phyloP scores from a whole-genome alignment of 805 yeast species.

The Metschnikowia corniflorae region DNA sequence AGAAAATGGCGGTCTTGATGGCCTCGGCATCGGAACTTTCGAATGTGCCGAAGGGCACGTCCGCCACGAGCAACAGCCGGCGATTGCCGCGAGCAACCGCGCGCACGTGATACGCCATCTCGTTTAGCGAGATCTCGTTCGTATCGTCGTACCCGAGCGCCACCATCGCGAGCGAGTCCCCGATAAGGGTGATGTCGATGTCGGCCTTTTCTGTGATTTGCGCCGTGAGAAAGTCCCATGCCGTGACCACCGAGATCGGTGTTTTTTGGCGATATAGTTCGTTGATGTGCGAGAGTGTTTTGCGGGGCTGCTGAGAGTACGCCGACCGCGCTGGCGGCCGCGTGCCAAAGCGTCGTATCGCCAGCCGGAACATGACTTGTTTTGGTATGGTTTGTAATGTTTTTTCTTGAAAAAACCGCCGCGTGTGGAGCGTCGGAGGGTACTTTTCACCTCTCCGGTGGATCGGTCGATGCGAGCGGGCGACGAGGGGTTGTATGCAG shows the following conservation, averaged over 20 bases:
- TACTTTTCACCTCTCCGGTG: too few species aligned
- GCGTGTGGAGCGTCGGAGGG: too few species aligned
- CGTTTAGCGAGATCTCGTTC: constrained; percentile 70
- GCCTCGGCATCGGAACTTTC: constrained; percentile 67
- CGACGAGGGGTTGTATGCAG: too few species aligned
- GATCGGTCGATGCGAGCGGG: too few species aligned
- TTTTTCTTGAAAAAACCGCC: not conserved
- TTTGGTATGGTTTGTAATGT: not conserved
- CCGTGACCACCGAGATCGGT: constrained; percentile 58
- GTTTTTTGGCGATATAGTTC: constrained; percentile 14
- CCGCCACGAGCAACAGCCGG: constrained; percentile 70
- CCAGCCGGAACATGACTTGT: constrained; percentile 11
- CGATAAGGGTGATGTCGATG: constrained; percentile 72
- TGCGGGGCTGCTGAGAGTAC: constrained; percentile 9
- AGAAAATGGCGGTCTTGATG: constrained; percentile 48
- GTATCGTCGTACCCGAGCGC: constrained; percentile 79
- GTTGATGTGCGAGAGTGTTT: constrained; percentile 11
- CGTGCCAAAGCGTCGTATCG: constrained; percentile 8
- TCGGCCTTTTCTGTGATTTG: constrained; percentile 61
- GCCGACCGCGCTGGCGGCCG: constrained; percentile 9
- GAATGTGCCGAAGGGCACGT: constrained; percentile 84
- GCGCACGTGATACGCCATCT: constrained; percentile 70
- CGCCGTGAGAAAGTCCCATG: constrained; percentile 82
- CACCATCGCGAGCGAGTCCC: constrained; percentile 93
- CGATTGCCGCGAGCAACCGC: constrained; percentile 73